Base-by-base conservation (phyloP, 768 basidiomycete genomes). In the Suillus occidentalis region DNA sequence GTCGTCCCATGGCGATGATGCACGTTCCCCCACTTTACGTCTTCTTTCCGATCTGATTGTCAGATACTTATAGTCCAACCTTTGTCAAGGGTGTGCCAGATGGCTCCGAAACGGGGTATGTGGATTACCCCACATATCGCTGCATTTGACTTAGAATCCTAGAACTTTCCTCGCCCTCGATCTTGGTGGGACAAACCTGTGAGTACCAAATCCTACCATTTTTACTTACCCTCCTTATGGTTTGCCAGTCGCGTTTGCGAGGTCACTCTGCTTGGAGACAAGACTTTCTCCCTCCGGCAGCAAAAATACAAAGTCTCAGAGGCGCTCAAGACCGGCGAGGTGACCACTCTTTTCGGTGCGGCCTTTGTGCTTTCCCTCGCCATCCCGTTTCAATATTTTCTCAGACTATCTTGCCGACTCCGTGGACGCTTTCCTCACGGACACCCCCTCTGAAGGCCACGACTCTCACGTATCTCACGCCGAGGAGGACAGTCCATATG, bases 261-360 rank as follows among this genome's bases (percentile, higher is more conserved):
- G 76, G 94, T 99, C 57, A 84, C 88, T 37, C 83, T 99, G n/a
- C 83, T 91, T 60, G 97, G 97, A 40, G 84, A 97, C 78, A 87
- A 93, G 70, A 89, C 92, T 20, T 99, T 99, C 79, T 85, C 83
- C 53, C 83, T 99, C 65, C 89, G 90, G 68, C 96, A 98, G 78
- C 92, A 98, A 73, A 99, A 99, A 76, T 99, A 95, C 82, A 94
- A 90, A 75, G 95, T 99, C 16, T 97, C 97, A 3, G 94, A 97
- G 37, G 80, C 88, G 13, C 84, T 99, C 63, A 99, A 99, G 80
- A 89, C 92, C 2, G 97, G 97, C 45, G 94, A 98, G 73, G 97
- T 90, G 1, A 83, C 84, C 1, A 85, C 85, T 3, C 81, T 99
- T 59, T 99, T 99, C 72, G 94, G 95, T 96, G 62, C 63, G 78